Percentiles rank a stretch among this genome's conserved stretches.
Conservation (phyloP, 2,329 filamentous ascomycete genomes). For the Proliferodiscus dingleyae region DNA sequence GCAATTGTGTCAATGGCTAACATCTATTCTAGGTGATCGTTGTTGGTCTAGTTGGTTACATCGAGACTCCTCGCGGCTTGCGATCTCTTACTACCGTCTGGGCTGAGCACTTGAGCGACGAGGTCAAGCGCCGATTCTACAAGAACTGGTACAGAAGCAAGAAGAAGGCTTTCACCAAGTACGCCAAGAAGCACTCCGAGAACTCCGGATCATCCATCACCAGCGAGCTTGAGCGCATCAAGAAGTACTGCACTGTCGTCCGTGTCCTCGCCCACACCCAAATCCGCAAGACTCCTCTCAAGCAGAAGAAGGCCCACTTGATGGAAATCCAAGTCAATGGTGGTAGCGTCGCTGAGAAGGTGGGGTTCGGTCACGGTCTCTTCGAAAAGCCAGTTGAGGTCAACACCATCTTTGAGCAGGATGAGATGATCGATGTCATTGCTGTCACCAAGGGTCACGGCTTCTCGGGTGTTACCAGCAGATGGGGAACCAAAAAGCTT, state of each 20-base stretch:
- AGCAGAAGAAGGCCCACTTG: slow-evolving; percentile 99
- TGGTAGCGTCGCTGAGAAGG: slow-evolving; percentile 92
- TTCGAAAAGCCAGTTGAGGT: slow-evolving; percentile 99
- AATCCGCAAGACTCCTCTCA: slow-evolving; percentile 97
- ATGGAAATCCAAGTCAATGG: slow-evolving; percentile 99
- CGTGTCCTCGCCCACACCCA: slow-evolving; percentile 99
- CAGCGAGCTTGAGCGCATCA: slow-evolving; percentile 98
- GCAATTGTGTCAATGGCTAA: slow-evolving; percentile 67
- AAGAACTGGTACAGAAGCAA: slow-evolving; percentile 99
- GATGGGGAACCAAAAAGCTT: slow-evolving; percentile 99
- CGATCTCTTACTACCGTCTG: slow-evolving; percentile 99
- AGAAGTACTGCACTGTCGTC: slow-evolving; percentile 99
- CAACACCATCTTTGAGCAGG: slow-evolving; percentile 94
- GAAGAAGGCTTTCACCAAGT: slow-evolving; percentile 99
- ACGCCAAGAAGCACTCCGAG: slow-evolving; percentile 99
- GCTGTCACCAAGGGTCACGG: slow-evolving; percentile 99
- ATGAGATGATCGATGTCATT: slow-evolving; percentile 99
- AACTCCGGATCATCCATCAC: slow-evolving; percentile 83
- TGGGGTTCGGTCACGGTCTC: slow-evolving; percentile 87
- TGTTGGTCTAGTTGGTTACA: slow-evolving; percentile 99
- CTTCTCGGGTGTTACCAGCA: slow-evolving; percentile 92
- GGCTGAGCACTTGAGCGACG: slow-evolving; percentile 98
- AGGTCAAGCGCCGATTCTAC: slow-evolving; percentile 99
- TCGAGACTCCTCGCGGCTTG: slow-evolving; percentile 98
- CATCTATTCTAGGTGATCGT: slow-evolving; percentile 86